These are phyloP conservation scores for Yarrowia sp. DNA, from an alignment of 805 yeast genomes.

Conservation along the genomic window DNA sequence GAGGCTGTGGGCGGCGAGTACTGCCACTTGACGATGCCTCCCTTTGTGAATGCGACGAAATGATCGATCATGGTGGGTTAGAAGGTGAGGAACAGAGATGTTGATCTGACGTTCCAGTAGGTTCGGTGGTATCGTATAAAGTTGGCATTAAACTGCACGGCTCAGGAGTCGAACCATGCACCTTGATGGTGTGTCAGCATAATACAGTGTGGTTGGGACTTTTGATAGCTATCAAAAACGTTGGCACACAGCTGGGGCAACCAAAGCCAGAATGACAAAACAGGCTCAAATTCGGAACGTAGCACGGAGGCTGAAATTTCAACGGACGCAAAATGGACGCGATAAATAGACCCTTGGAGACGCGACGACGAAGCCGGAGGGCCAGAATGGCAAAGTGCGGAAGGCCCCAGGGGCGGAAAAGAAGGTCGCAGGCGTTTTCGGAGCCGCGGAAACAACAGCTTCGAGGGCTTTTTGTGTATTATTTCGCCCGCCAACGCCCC, in stretches of 20 bases:
- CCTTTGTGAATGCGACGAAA: constrained; percentile 58
- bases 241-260: background rate
- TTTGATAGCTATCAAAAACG: background rate
- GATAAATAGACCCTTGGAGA: background rate
- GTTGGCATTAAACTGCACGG: background rate
- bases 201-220: constrained; percentile 2
- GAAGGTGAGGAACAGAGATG: background rate
- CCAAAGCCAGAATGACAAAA: constrained; percentile 2
- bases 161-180: background rate
- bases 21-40: constrained; percentile 62
- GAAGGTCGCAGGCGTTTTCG: background rate
- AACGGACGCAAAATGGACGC: constrained; percentile 14
- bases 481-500: background rate
- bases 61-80: constrained; percentile 56
- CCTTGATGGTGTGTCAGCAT: background rate
- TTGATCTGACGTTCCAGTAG: constrained; percentile 2
- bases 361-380: constrained; percentile 7
- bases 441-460: constrained; percentile 7
- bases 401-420: background rate
- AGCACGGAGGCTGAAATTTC: background rate
- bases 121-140: background rate
- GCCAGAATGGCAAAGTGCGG: background rate
- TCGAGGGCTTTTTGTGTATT: background rate
- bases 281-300: background rate
- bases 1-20: constrained; percentile 18